Conservation (phyloP, 306 rosid genomes). For the Betula pendula region DNA sequence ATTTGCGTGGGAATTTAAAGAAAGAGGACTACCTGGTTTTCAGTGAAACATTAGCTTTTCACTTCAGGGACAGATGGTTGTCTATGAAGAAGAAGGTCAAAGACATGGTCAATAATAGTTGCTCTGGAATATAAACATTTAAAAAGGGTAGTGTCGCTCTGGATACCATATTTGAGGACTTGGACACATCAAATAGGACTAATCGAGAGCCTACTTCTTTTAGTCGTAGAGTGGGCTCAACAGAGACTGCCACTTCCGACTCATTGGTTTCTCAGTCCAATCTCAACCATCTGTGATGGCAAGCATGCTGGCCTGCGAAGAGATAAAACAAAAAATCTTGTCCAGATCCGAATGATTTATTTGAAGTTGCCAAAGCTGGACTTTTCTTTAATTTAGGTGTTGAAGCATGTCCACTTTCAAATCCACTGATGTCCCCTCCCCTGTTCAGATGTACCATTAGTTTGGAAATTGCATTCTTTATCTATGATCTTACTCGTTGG, state of each 20-base stretch:
- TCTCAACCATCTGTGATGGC: constrained; percentile 62
- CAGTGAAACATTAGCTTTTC: constrained; percentile 65
- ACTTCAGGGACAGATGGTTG: constrained; percentile 81
- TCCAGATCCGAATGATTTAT: constrained; percentile 44
- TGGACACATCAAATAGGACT: constrained; percentile 40
- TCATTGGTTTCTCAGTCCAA: constrained; percentile 81
- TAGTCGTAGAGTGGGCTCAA: constrained; percentile 74
- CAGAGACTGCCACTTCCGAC: constrained; percentile 89
- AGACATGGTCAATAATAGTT: constrained; percentile 33
- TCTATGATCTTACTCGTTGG: constrained; percentile 82
- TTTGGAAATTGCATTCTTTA: constrained; percentile 89
- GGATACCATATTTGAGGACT: constrained; percentile 78
- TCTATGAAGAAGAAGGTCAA: constrained; percentile 61
- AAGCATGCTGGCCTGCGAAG: constrained; percentile 51
- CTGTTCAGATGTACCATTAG: constrained; percentile 68
- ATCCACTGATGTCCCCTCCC: constrained; percentile 54
- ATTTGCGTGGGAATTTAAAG: constrained; percentile 59
- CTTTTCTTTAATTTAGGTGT: constrained; percentile 81
- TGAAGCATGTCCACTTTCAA: constrained; percentile 73
- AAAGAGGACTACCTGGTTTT: constrained; percentile 66
- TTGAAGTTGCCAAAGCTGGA: constrained; percentile 76
- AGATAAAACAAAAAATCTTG: constrained; percentile 33
- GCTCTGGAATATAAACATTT: constrained; percentile 33
- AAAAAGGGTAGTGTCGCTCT: constrained; percentile 44
- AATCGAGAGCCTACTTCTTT: constrained; percentile 41